These are phyloP conservation scores for Begonia peltatifolia DNA, from an alignment of 306 rosid species.

Conservation along the genomic window DNA sequence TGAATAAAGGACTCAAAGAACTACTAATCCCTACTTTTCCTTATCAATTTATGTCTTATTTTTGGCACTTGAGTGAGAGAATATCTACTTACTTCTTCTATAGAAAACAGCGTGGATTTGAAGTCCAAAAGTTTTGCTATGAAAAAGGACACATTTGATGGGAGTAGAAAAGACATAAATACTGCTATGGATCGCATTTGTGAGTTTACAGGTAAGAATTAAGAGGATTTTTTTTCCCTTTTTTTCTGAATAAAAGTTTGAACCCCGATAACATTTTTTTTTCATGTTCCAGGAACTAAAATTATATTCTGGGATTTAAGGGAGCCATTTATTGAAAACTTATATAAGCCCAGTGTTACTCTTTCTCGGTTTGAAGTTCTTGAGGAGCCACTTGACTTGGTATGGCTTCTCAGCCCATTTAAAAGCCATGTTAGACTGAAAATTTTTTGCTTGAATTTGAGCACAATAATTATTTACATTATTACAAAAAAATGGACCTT, in stretches of 20 bases:
- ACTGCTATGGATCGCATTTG: slow-evolving; percentile 78
- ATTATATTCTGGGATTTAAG: slow-evolving; percentile 87
- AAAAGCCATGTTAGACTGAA: no score
- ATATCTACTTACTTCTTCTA: slow-evolving; percentile 2
- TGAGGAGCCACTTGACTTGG: slow-evolving; percentile 80
- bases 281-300: slow-evolving; percentile 71
- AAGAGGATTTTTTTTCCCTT: background rate
- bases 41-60: background rate
- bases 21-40: no score
- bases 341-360: slow-evolving; percentile 71
- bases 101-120: slow-evolving; percentile 58
- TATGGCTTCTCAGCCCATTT: slow-evolving; percentile 16
- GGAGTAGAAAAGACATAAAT: slow-evolving; percentile 79
- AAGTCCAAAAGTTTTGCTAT: slow-evolving; percentile 47
- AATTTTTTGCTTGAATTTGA: no score
- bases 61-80: background rate
- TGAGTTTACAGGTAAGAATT: slow-evolving; percentile 68
- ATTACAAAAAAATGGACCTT: no score
- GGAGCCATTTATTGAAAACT: slow-evolving; percentile 70
- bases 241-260: slow-evolving; percentile 12
- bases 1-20: no score
- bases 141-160: slow-evolving; percentile 64
- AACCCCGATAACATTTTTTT: slow-evolving; percentile 10
- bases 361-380: slow-evolving; percentile 70
- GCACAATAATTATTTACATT: no score